Base-by-base conservation (phyloP, 2,329 filamentous ascomycete species). In the Clathrospora elynae region DNA sequence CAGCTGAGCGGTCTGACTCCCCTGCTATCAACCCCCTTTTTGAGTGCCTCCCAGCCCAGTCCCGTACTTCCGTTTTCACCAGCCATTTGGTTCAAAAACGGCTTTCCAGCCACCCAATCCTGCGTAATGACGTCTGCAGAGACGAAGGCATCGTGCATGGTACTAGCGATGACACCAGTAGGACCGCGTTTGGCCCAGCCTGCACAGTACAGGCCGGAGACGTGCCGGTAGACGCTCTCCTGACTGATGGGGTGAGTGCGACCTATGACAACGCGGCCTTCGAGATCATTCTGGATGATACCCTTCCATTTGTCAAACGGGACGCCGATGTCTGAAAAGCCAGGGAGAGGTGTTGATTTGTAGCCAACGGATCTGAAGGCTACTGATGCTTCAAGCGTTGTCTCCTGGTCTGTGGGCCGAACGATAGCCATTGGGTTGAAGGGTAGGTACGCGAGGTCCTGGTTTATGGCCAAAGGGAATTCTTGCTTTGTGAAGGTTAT, bases 351-450 rank as follows among this genome's bases (percentile, higher is more conserved):
- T 20, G 86, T 79, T 0, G 90, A 91, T 59, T 89, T 90, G 73
- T 99, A 99, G 5, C 93, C 93, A 29, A 99, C 91, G n/a, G 90
- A 95, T 12, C 90, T 84, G 72, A 99, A 96, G 11, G 89, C 90
- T 3, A 92, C 66, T 5, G 84, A 79, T 0, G 90, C 84, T 1
- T 82, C 76, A 4, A 95, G 57, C 3, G 77, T 75, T 71, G 6
- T 80, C 75, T 28, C 70, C 55, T 11, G 57, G 3, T 56, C 42
- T 13, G 78, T 73, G 2, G 65, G 66, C 2, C 75, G 70, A 6
- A 79, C 73, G 23, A 66, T 64, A 76, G 80, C 72, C 78, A 82
- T 45, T 64, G 78, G 57, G 32, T 78, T 68, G 8, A 81, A 77
- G 1, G 74, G 73, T n/a, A n/a, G n/a, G n/a, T n/a, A n/a, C n/a